Base-by-base conservation (phyloP, 1,139 yeast genomes). In the Lodderomyces metapsilosis region DNA sequence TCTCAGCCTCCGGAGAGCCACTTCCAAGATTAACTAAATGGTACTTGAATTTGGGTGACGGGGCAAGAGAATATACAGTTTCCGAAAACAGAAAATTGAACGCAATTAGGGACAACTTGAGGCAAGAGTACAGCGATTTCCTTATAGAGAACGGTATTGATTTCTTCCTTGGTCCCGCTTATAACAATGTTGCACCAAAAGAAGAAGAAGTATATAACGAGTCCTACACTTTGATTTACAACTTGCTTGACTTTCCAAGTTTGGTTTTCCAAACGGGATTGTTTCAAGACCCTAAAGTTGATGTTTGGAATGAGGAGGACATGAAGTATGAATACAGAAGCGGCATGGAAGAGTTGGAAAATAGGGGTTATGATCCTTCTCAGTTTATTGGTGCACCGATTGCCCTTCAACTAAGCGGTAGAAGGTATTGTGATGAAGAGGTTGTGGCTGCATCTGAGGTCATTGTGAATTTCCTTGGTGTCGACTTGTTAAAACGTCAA, bases 201-300 rank as follows among this genome's bases (percentile, higher is more conserved):
- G 78, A 82, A 11, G 81, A 78, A 38, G 75, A 78, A 42, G 76
- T 84, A 8, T 77, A 75, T 56, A 82, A 83, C 61, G 84, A 92
- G 91, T 83, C 88, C 2, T 84, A 84, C 63, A 83, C 89, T 9
- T 62, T 86, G 1, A 71, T 83, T 50, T 84, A 80, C 71, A 82
- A 82, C 57, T 54, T 82, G 41, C 61, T 82, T 49, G 88, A 82
- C 56, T 69, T 78, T 54, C 85, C 88, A 36, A 71, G 80, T 36
- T 71, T 81, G 46, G 72, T 73, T 2, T 66, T 80, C 60, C 88
- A 84, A 54, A 74, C 86, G 5, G 84, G 85, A 10, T 59, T 80
- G 48, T 67, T 61, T 54, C 85, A 79, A 53, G 85, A 82, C 54
- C 76, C 77, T 11, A 42, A 50, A 4, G 42, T 64, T 27, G 78